Evolutionary conservation across 2,329 filamentous ascomycete genomes (phyloP), one percentile per base, ranked within the genome.

Genomic region (Hypoxylon sp.): DNA sequence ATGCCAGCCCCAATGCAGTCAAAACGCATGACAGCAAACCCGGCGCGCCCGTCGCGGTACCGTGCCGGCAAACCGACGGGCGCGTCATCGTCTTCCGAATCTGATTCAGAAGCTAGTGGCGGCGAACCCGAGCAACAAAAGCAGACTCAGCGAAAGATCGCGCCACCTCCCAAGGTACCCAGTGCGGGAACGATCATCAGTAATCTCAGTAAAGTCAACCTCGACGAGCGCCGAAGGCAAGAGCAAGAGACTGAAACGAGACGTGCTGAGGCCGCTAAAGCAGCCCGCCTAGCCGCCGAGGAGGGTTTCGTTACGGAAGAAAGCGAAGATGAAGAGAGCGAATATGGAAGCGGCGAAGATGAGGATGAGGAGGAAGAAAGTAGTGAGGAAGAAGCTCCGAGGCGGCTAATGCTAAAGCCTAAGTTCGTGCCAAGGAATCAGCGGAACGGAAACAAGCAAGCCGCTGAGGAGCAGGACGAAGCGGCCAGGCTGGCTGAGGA

Each of bases 21-120:
- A 11, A 93, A 92, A 78, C 91, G 92, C 74, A 97, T 98, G 92
- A 98, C 95, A 68, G 93, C 94, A 67, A 97, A 97, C 75, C 93
- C 93, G 2, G 81, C 90, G 62, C 89, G 89, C 77, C 92, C 93
- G 22, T 87, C 89, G 71, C 91, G 96, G 61, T 91, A 97, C 74
- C 89, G 93, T 62, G 91, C 95, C 14, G 95, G 96, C 70, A 98
- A 97, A 78, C 83, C 90, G 14, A 81, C 84, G 2, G 85, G 82
- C 6, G 84, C 82, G 64, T 80, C 82, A 11, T 85, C 83, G 18
- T 74, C 73, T 42, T 87, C 85, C 38, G 83, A 85, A 64, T 83
- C 81, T 4, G 84, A 85, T 49, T 80, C 79, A 45, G 77, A 76
- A 70, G 81, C 79, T 74, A 83, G 84, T 61, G 79, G 80, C 48